Percentiles rank a stretch among this genome's conserved stretches.
phyloP scores from a whole-genome alignment of 176 grass and related monocot genomes.

The Coix lacrymajobi region DNA sequence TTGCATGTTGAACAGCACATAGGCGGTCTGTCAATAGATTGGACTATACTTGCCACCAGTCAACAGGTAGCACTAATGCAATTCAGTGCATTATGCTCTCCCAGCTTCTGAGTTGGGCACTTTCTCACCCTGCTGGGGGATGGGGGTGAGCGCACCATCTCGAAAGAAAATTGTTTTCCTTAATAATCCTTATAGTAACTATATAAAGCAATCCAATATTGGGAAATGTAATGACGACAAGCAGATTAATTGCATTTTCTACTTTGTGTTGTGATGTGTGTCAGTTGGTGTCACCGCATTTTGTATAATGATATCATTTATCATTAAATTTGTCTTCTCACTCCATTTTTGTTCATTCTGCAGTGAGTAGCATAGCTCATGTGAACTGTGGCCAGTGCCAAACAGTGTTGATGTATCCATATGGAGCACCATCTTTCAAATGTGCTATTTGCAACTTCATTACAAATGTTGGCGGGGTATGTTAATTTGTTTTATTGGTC shows the following conservation, averaged over 20 bases:
- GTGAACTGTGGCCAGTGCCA: constrained; percentile 74
- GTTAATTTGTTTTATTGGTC: not conserved
- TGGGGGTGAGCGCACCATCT: not conserved
- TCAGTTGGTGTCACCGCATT: not conserved
- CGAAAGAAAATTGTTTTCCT: not conserved
- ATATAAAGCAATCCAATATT: not conserved
- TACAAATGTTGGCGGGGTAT: constrained; percentile 55
- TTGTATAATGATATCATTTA: not conserved
- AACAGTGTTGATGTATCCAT: constrained; percentile 81
- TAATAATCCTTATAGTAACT: too few relatives aligned
- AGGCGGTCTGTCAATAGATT: not conserved
- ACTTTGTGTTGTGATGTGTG: not conserved
- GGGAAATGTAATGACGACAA: not conserved
- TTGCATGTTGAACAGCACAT: not conserved
- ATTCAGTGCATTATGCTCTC: not conserved
- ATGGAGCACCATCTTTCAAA: constrained; percentile 77
- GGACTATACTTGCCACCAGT: not conserved
- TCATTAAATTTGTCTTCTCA: constrained; percentile 1
- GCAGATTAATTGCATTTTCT: not conserved
- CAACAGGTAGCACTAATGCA: not conserved
- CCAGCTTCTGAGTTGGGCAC: not conserved
- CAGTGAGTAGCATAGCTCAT: constrained; percentile 70
- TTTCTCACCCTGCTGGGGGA: not conserved
- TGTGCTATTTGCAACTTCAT: constrained; percentile 79
- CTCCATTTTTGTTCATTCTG: constrained; percentile 30